Evolutionary conservation across 306 rosid genomes (phyloP), one percentile per base, ranked within the genome.

Genomic region (Pyrus bretschneideri): DNA sequence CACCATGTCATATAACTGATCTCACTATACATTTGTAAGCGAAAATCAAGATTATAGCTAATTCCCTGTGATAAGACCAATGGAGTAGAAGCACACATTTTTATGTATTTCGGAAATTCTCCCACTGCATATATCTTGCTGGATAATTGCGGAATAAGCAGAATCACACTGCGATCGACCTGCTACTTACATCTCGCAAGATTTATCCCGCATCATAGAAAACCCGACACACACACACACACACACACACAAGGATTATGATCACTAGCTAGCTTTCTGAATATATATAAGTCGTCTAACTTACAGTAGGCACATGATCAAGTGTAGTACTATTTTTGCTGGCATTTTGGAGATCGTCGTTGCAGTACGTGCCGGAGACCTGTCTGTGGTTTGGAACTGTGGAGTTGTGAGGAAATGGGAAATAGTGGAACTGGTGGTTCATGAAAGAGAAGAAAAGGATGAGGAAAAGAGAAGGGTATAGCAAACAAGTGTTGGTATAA

Each of bases 401-500:
- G 38, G 59, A 29, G 17, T 9, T 44, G 44, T 55, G 69, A 10
- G 78, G 46, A 51, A 72, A 71, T 18, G 71, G 18, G 9, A 67
- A 19, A 55, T 72, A 72, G 25, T 61, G n/a, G 12, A 66, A 73
- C 18, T 64, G 76, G 58, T 71, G 70, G 59, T 75, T 76, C 25
- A 80, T 40, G 78, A 35, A 77, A 63, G 76, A 65, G 77, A 80
- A 82, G 40, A 85, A 31, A 42, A 85, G 67, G 70, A 85, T 69
- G 80, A 87, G 76, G 72, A 84, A 46, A 31, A 87, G 62, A 49
- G 76, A 59, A 67, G 80, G 75, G 70, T 46, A 78, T 1, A 72
- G 67, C 5, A 82, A 21, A 65, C 64, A 15, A 9, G 64, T 54
- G 69, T 38, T 40, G 67, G 44, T 27, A 54, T 51, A 73, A 30